Evolutionary conservation across 345 rosid species (phyloP).

Genomic region (Pistacia vera): DNA sequence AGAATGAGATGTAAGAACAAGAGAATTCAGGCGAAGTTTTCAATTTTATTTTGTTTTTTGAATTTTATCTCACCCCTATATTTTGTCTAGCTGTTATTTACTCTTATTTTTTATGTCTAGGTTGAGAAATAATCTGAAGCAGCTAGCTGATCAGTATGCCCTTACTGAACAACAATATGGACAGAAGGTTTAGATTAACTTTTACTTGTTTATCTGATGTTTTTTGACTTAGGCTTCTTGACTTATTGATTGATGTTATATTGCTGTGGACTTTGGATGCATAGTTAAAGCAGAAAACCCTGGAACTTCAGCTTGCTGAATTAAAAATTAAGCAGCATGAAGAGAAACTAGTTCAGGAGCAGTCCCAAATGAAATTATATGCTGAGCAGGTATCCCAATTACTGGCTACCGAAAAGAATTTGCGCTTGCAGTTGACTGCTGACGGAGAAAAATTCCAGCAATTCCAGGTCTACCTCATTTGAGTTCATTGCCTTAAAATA

Average conservation of each 20-base stretch:
- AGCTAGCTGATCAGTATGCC: slow-evolving; percentile 81
- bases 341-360: slow-evolving; percentile 80
- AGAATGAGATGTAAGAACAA: slow-evolving; percentile 85
- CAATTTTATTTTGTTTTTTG: not conserved
- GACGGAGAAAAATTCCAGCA: slow-evolving; percentile 97
- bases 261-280: slow-evolving; percentile 28
- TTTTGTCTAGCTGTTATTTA: not conserved
- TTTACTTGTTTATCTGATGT: not conserved
- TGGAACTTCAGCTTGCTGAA: slow-evolving; percentile 82
- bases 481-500: not conserved
- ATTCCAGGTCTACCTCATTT: slow-evolving; percentile 65
- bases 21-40: slow-evolving; percentile 8
- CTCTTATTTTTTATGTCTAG: slow-evolving; percentile 32
- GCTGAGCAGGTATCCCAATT: slow-evolving; percentile 91
- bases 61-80: not conserved
- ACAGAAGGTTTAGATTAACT: slow-evolving; percentile 53
- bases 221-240: slow-evolving; percentile 6
- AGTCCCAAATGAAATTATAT: slow-evolving; percentile 86
- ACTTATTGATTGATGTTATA: slow-evolving; percentile 4
- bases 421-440: slow-evolving; percentile 81
- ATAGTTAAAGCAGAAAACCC: slow-evolving; percentile 83
- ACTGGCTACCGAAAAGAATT: slow-evolving; percentile 79
- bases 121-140: slow-evolving; percentile 82
- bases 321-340: slow-evolving; percentile 83
- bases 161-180: slow-evolving; percentile 82